These are phyloP conservation scores for Pouteria campechiana DNA, from an alignment of 179 eudicot species.

Conservation along the genomic window DNA sequence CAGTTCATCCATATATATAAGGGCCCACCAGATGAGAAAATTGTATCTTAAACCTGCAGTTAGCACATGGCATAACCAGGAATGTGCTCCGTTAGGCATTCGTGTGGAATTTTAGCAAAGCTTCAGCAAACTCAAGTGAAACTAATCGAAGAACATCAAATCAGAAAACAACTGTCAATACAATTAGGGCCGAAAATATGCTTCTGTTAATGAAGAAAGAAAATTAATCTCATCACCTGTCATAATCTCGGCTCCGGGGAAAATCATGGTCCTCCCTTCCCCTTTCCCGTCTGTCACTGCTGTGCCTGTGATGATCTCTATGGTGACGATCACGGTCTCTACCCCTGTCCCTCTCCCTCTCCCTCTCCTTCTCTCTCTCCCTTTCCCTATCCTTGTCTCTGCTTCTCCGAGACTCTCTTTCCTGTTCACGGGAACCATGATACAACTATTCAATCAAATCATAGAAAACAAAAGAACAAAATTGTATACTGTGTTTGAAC, in stretches of 20 bases:
- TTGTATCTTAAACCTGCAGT: too few species aligned
- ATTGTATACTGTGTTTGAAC: too few species aligned
- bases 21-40: too few species aligned
- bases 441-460: too few species aligned
- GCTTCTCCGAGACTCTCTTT: too few species aligned
- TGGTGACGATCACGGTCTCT: constrained; percentile 28
- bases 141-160: background rate
- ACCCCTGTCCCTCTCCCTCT: constrained; percentile 39
- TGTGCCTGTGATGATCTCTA: constrained; percentile 38
- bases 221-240: constrained; percentile 30
- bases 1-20: too few species aligned
- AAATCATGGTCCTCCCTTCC: constrained; percentile 50
- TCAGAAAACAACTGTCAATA: background rate
- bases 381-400: constrained; percentile 23
- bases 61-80: too few species aligned
- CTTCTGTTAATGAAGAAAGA: background rate
- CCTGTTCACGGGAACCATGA: too few species aligned
- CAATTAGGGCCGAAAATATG: background rate
- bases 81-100: too few species aligned
- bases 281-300: constrained; percentile 43
- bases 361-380: constrained; percentile 23
- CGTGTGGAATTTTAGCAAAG: background rate
- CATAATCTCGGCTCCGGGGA: constrained; percentile 45
- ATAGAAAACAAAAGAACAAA: too few species aligned
- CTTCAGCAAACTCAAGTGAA: background rate